Evolutionary conservation across 2,329 filamentous ascomycete species (phyloP).

Genomic region (Exophiala viscosa): DNA sequence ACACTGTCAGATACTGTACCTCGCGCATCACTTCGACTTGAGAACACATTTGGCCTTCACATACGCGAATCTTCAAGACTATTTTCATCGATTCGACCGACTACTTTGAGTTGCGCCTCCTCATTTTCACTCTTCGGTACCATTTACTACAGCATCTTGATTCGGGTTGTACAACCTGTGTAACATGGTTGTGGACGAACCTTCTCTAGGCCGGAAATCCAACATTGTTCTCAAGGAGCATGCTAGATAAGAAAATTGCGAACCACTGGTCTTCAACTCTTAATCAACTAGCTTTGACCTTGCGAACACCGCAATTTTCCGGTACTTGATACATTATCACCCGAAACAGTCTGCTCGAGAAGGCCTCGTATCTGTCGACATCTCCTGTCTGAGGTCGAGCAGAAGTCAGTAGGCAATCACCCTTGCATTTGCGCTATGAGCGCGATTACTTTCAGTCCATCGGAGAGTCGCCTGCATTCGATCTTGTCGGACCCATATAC

Average conservation of each 20-base stretch:
- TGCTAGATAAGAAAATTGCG: slow-evolving; percentile 1
- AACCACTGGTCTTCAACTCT: background rate
- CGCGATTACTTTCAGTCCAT: slow-evolving; percentile 16
- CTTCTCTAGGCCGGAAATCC: background rate
- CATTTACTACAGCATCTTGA: too few relatives aligned
- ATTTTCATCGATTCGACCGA: slow-evolving; percentile 5
- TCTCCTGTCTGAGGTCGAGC: slow-evolving; percentile 4
- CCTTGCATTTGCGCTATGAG: slow-evolving; percentile 14
- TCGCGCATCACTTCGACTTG: slow-evolving; percentile 7
- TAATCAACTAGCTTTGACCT: background rate
- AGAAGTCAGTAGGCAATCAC: slow-evolving; percentile 3
- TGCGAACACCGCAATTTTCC: background rate
- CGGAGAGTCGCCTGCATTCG: slow-evolving; percentile 15
- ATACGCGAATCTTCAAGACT: slow-evolving; percentile 1
- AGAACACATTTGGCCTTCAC: slow-evolving; percentile 7
- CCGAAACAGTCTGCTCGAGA: background rate
- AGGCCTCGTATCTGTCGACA: background rate
- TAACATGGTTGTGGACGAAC: slow-evolving; percentile 8
- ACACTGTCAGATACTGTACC: slow-evolving; percentile 8
- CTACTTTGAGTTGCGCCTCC: background rate
- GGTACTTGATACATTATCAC: background rate
- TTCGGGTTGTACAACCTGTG: background rate
- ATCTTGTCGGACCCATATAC: slow-evolving; percentile 15
- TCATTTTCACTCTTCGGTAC: too few relatives aligned
- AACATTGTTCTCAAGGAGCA: background rate